These are phyloP conservation scores for Haplosporangium gracile DNA, from an alignment of 192 early-diverging fungal genomes.

Conservation along the genomic window DNA sequence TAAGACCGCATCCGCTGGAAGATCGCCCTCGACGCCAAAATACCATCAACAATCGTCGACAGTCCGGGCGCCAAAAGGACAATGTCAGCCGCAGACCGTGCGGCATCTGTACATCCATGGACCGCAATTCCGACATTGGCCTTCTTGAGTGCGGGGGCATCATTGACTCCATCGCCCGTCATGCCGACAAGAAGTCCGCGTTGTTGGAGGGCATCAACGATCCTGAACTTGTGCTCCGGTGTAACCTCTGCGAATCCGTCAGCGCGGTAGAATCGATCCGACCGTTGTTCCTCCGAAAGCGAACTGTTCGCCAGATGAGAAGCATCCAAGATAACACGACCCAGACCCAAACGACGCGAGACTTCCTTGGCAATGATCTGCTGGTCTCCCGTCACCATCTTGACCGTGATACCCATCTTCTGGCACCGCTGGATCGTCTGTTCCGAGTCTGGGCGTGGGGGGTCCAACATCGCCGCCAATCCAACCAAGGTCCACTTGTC, in stretches of 20 bases:
- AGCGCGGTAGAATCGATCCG: constrained; percentile 67
- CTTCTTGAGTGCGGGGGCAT: constrained; percentile 86
- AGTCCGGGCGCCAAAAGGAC: constrained; percentile 76
- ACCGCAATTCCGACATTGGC: constrained; percentile 88
- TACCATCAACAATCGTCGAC: constrained; percentile 82
- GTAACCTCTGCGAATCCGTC: constrained; percentile 87
- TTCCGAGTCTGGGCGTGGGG: constrained; percentile 77
- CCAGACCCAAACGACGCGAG: constrained; percentile 76
- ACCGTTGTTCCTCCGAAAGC: constrained; percentile 63
- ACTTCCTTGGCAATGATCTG: constrained; percentile 80
- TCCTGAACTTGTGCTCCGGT: constrained; percentile 83
- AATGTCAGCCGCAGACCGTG: constrained; percentile 84
- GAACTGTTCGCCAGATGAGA: constrained; percentile 62
- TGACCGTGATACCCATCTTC: constrained; percentile 75
- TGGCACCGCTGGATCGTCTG: constrained; percentile 75
- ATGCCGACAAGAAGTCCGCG: constrained; percentile 72
- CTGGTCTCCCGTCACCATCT: constrained; percentile 88
- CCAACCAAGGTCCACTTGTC: constrained; percentile 75
- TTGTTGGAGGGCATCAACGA: constrained; percentile 79
- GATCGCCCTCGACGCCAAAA: constrained; percentile 77
- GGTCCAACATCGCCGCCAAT: constrained; percentile 75
- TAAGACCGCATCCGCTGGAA: constrained; percentile 83
- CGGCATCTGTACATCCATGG: constrained; percentile 81
- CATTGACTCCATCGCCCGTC: constrained; percentile 90
- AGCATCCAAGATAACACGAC: constrained; percentile 77